Conservation (phyloP, 2,329 filamentous ascomycete genomes). For the Hortaea werneckii region DNA sequence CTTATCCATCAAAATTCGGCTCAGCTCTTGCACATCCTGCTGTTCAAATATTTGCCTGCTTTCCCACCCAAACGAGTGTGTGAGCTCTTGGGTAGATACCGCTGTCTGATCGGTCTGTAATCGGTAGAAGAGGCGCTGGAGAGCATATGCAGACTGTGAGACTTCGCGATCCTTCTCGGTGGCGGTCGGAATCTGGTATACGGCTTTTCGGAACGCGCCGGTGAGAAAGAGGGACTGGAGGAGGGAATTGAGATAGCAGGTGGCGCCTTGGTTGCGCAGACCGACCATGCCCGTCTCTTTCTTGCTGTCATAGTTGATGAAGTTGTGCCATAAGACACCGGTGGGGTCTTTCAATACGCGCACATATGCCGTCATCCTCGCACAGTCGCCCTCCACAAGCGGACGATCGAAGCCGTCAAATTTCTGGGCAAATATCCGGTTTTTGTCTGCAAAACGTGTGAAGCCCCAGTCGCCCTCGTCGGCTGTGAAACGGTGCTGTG, state of each 20-base stretch:
- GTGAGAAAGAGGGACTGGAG: slow-evolving; percentile 40
- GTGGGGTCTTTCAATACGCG: slow-evolving; percentile 78
- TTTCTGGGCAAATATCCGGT: slow-evolving; percentile 68
- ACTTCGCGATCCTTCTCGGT: slow-evolving; percentile 70
- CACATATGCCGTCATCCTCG: slow-evolving; percentile 74
- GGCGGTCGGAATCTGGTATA: slow-evolving; percentile 93
- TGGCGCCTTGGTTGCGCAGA: slow-evolving; percentile 87
- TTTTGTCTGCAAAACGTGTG: slow-evolving; percentile 85
- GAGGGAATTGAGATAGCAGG: slow-evolving; percentile 44
- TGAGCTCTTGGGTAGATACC: slow-evolving; percentile 85
- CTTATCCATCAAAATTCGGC: slow-evolving; percentile 91
- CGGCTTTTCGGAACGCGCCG: slow-evolving; percentile 90
- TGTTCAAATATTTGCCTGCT: slow-evolving; percentile 97
- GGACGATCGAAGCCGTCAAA: slow-evolving; percentile 63
- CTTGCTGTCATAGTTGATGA: slow-evolving; percentile 95
- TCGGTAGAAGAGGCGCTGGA: slow-evolving; percentile 90
- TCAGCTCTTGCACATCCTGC: slow-evolving; percentile 95
- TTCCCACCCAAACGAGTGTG: slow-evolving; percentile 96
- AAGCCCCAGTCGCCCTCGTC: slow-evolving; percentile 99
- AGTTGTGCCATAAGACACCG: slow-evolving; percentile 83
- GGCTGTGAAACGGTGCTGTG: slow-evolving; percentile 91
- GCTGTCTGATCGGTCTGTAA: slow-evolving; percentile 77
- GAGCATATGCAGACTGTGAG: slow-evolving; percentile 66
- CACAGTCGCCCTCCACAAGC: slow-evolving; percentile 65
- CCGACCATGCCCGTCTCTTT: slow-evolving; percentile 97